These are phyloP conservation scores for Boletus semigastroideus DNA, from an alignment of 1,284 basidiomycete genomes.

Conservation along the genomic window DNA sequence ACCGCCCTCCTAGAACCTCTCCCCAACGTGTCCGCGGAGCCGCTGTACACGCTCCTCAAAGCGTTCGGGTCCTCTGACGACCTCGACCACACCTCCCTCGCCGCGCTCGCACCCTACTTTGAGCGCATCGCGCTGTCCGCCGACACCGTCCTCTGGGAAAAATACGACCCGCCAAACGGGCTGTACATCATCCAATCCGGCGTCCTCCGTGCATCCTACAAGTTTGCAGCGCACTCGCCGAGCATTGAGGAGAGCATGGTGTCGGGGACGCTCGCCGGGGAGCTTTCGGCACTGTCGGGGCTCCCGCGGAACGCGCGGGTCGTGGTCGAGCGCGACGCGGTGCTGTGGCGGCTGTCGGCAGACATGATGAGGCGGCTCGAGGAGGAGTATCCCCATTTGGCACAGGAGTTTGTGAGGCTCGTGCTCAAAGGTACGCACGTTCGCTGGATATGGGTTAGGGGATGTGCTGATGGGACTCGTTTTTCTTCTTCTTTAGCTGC, in stretches of 20 bases:
- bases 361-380: constrained; percentile 61
- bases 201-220: constrained; percentile 77
- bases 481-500: constrained; percentile 48
- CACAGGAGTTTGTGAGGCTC: constrained; percentile 66
- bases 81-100: constrained; percentile 48
- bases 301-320: constrained; percentile 84
- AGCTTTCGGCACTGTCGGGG: constrained; percentile 78
- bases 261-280: constrained; percentile 87
- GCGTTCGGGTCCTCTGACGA: constrained; percentile 72
- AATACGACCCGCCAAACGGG: constrained; percentile 75
- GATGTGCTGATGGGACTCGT: background rate
- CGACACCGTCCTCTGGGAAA: constrained; percentile 74
- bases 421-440: constrained; percentile 70
- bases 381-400: constrained; percentile 62
- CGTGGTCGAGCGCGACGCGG: constrained; percentile 72
- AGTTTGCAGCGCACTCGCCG: constrained; percentile 67
- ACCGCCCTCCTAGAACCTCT: constrained; percentile 17
- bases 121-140: constrained; percentile 56
- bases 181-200: constrained; percentile 87
- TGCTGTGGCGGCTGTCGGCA: constrained; percentile 77
- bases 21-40: constrained; percentile 43
- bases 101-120: constrained; percentile 72
- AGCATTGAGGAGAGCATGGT: constrained; percentile 88
- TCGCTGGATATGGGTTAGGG: background rate
- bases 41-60: constrained; percentile 67